These are phyloP conservation scores for Aspergillus clavatus DNA, from an alignment of 2,329 filamentous ascomycete genomes.

Conservation along the genomic window DNA sequence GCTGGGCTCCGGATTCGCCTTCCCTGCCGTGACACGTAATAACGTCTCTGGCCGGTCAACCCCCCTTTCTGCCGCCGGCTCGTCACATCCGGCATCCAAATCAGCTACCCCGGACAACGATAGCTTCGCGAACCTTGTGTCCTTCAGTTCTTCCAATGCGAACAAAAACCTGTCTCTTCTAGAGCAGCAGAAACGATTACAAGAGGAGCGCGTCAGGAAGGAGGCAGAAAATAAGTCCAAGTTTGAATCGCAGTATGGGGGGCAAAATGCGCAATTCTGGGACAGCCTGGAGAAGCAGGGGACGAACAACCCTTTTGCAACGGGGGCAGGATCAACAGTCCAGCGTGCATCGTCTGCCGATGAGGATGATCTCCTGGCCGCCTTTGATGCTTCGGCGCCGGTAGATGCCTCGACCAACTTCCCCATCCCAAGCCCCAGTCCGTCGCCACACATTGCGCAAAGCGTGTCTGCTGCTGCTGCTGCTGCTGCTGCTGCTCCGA, in stretches of 20 bases:
- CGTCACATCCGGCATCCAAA: slow-evolving; percentile 36
- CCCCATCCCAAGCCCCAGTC: slow-evolving; percentile 41
- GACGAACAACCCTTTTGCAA: slow-evolving; percentile 41
- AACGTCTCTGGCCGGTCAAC: slow-evolving; percentile 42
- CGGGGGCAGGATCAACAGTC: slow-evolving; percentile 37
- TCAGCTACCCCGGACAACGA: slow-evolving; percentile 41
- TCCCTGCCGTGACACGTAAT: slow-evolving; percentile 34
- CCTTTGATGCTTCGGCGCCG: slow-evolving; percentile 56
- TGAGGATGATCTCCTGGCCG: slow-evolving; percentile 58
- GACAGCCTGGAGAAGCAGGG: slow-evolving; percentile 61
- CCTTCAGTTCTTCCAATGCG: slow-evolving; percentile 46
- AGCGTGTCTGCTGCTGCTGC: slow-evolving; percentile 11
- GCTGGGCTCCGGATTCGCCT: slow-evolving; percentile 32
- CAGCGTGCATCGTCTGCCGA: slow-evolving; percentile 47
- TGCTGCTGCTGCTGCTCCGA: slow-evolving; percentile 8
- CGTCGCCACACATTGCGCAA: slow-evolving; percentile 24
- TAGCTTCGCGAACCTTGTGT: slow-evolving; percentile 61
- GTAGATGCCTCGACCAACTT: slow-evolving; percentile 58
- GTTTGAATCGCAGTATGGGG: slow-evolving; percentile 72
- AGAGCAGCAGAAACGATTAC: slow-evolving; percentile 63
- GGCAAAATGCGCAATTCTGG: slow-evolving; percentile 63
- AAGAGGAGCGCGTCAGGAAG: slow-evolving; percentile 70
- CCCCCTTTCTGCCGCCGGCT: slow-evolving; percentile 32
- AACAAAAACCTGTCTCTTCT: slow-evolving; percentile 65
- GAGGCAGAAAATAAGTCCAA: slow-evolving; percentile 68